These are phyloP conservation scores for Crithidia acanthocephali DNA, from an alignment of 208 protist species.

Conservation along the genomic window DNA sequence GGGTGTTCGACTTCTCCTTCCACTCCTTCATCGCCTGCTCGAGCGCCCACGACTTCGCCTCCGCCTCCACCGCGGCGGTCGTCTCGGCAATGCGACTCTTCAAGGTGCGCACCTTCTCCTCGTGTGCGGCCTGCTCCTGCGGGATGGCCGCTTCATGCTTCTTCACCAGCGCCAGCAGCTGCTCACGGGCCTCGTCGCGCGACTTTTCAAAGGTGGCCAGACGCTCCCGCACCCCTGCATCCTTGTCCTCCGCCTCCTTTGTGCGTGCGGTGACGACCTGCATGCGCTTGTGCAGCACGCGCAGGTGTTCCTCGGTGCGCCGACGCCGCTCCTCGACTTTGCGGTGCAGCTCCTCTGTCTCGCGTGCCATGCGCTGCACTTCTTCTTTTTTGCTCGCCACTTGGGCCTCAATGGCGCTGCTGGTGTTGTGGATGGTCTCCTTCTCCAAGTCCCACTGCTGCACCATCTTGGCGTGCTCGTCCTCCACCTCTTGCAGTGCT, in stretches of 20 bases:
- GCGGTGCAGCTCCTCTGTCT: conserved; percentile 55
- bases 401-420: conserved; percentile 63
- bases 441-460: conserved; percentile 87
- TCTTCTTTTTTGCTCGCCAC: conserved; percentile 71
- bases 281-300: conserved; percentile 60
- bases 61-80: conserved; percentile 50
- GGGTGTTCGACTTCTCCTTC: conserved; percentile 65
- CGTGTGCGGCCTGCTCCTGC: conserved; percentile 52
- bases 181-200: conserved; percentile 54
- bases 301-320: conserved; percentile 73
- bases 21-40: conserved; percentile 74
- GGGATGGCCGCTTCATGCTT: conserved; percentile 56
- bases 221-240: conserved; percentile 51
- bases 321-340: conserved; percentile 76
- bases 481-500: conserved; percentile 51
- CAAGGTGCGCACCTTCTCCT: conserved; percentile 46
- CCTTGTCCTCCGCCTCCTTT: conserved; percentile 57
- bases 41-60: conserved; percentile 81
- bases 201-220: conserved; percentile 49
- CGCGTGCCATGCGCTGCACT: conserved; percentile 59
- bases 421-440: conserved; percentile 72
- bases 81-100: conserved; percentile 56
- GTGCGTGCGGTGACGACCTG: conserved; percentile 38
- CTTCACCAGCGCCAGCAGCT: conserved; percentile 48
- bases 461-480: conserved; percentile 48